Base-by-base conservation (phyloP, 2,329 filamentous ascomycete species). In the Truncatella angustata region DNA sequence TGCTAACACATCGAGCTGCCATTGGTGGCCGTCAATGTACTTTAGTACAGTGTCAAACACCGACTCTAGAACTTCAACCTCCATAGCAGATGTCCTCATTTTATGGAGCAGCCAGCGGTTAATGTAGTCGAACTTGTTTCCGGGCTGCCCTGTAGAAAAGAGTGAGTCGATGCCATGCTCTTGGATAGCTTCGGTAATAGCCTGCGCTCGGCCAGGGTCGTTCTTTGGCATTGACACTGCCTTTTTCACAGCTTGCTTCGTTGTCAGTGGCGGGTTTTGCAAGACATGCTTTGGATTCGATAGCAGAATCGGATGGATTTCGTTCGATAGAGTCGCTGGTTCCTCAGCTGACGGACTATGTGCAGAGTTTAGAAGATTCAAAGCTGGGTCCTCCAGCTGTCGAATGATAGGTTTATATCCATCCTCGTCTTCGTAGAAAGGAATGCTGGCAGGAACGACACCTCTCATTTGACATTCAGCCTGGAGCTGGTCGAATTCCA, bases 81-180 rank as follows among this genome's bases (percentile, higher is more conserved):
- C 73, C 51, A 80, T 60, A 0, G 75, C 67, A 3, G 74, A 78
- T 12, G 69, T 65, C 32, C 77, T 72, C 36, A 82, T 67, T 37
- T 74, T 73, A 44, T 81, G 75, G 11, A 82, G 68, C 3, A 82
- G 64, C 79, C 80, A 82, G 36, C 76, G 69, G 56, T 75, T 76
- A 58, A 82, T 72, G 51, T 71, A 78, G 46, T 79, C 73, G 1
- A 63, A 64, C 55, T 73, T 76, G 56, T 71, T 68, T 3, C 69
- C 16, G 4, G 47, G 47, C 7, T 20, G 40, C 2, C 20, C 36
- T 4, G 32, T 36, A 18, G 16, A 16, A 2, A 50, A 23, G 9
- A 50, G 20, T 5, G 36, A 40, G 14, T 16, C n/a, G 20, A 50
- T 50, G 3, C 21, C 23, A n/a, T 43, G 28, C 21, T 50, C 47